phyloP scores from a whole-genome alignment of 768 basidiomycete genomes.

The Gloeopeniophorella convolvens region DNA sequence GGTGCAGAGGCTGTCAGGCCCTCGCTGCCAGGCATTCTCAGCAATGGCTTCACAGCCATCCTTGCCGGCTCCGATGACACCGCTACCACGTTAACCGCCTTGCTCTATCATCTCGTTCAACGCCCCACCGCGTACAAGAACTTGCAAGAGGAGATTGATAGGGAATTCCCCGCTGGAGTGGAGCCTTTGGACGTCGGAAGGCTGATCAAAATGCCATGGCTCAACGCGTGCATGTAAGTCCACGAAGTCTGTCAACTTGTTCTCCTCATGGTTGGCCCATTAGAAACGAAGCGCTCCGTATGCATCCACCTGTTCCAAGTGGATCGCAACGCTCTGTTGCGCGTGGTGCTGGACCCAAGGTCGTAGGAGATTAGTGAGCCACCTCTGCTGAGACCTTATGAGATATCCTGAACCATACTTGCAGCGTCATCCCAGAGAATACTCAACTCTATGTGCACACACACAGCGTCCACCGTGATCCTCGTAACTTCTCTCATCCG shows the following conservation, averaged over 20 bases:
- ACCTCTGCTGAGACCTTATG: neutral
- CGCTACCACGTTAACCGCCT: neutral
- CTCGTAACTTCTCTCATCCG: neutral
- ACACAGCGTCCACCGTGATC: neutral
- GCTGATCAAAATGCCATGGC: neutral
- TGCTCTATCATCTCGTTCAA: neutral
- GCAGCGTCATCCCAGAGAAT: neutral
- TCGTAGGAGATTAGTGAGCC: neutral
- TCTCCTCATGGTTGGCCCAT: neutral
- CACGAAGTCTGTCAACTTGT: neutral
- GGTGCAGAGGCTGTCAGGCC: no score
- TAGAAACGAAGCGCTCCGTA: neutral
- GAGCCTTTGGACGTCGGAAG: neutral
- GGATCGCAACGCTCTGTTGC: neutral
- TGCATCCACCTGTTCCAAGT: neutral
- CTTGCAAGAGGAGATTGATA: neutral
- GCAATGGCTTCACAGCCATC: neutral
- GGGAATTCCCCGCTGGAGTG: neutral
- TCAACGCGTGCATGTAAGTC: neutral
- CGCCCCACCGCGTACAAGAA: neutral
- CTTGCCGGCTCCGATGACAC: neutral
- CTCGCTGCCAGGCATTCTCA: neutral
- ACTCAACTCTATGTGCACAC: slow-evolving; percentile 2
- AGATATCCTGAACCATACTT: neutral
- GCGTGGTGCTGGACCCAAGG: neutral